Conservation (phyloP, 768 basidiomycete genomes). For the Psilocybe tampanensis region DNA sequence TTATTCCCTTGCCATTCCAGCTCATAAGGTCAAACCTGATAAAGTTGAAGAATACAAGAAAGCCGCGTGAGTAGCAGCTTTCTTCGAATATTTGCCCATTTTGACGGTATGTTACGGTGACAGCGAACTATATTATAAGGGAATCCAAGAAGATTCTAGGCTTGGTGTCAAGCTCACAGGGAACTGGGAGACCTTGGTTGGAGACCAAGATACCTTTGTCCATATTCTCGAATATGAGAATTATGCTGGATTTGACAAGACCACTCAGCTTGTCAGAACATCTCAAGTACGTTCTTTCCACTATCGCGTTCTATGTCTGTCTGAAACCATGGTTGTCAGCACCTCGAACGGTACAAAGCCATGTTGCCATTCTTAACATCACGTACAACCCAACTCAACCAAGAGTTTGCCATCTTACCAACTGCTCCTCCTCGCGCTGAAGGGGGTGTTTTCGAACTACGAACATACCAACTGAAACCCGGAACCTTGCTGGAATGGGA, state of each 20-base stretch:
- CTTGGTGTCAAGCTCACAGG: slow-evolving; percentile 89
- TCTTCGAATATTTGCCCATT: neutral
- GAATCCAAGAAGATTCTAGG: slow-evolving; percentile 71
- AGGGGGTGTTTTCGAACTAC: slow-evolving; percentile 93
- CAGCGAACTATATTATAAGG: slow-evolving; percentile 85
- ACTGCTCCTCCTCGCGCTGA: slow-evolving; percentile 84
- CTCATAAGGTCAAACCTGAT: slow-evolving; percentile 85
- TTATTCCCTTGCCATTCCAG: slow-evolving; percentile 40
- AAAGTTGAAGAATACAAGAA: slow-evolving; percentile 82
- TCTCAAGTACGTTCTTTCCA: slow-evolving; percentile 56
- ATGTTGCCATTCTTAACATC: slow-evolving; percentile 79
- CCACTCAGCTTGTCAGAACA: slow-evolving; percentile 58
- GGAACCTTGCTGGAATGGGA: slow-evolving; percentile 97
- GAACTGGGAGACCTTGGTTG: slow-evolving; percentile 90
- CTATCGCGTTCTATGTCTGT: neutral
- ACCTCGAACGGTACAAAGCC: slow-evolving; percentile 65
- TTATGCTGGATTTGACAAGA: slow-evolving; percentile 85
- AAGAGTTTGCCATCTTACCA: slow-evolving; percentile 96
- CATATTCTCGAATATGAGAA: slow-evolving; percentile 94
- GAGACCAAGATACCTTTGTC: slow-evolving; percentile 84
- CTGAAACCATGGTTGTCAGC: slow-evolving; percentile 39
- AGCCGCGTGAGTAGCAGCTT: slow-evolving; percentile 65
- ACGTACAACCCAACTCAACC: slow-evolving; percentile 77
- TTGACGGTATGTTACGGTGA: neutral
- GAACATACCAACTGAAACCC: slow-evolving; percentile 85